Conservation (phyloP, 208 protist genomes). For the Plasmodiophora brassicae region DNA sequence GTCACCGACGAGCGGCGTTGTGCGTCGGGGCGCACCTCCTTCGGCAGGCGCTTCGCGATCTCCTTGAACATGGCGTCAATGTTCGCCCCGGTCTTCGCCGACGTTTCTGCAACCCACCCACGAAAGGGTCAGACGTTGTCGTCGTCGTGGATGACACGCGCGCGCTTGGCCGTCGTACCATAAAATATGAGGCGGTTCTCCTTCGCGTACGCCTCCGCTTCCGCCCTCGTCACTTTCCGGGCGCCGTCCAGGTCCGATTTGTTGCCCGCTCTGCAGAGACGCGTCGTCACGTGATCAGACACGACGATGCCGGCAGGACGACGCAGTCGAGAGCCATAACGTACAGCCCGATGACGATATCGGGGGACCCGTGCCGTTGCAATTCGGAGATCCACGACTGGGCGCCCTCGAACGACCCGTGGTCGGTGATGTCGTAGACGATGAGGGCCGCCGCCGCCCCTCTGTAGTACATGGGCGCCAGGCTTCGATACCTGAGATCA, state of each 20-base stretch:
- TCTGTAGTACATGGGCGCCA: constrained; percentile 87
- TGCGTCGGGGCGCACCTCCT: not conserved
- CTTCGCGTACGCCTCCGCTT: constrained; percentile 66
- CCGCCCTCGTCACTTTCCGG: not conserved
- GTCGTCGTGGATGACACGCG: no score
- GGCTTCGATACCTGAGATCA: constrained; percentile 33
- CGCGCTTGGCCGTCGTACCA: no score
- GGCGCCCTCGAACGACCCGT: constrained; percentile 53
- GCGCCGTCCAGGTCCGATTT: not conserved
- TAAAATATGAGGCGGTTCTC: constrained; percentile 71
- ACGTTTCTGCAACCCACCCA: no score
- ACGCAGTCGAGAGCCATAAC: constrained; percentile 49
- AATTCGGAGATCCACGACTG: constrained; percentile 60
- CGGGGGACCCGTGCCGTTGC: constrained; percentile 55
- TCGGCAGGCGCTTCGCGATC: constrained; percentile 54
- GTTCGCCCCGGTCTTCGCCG: constrained; percentile 73
- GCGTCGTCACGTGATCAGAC: not conserved
- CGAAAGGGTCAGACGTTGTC: no score
- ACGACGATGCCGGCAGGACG: constrained; percentile 35
- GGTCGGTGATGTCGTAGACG: constrained; percentile 80
- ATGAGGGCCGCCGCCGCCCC: constrained; percentile 79
- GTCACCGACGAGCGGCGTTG: no score
- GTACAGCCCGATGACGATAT: constrained; percentile 59
- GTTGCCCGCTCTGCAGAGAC: not conserved
- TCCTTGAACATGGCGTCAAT: constrained; percentile 75